These are phyloP conservation scores for Picea engelmannii DNA, from an alignment of 83 land plant genomes.

Conservation along the genomic window DNA sequence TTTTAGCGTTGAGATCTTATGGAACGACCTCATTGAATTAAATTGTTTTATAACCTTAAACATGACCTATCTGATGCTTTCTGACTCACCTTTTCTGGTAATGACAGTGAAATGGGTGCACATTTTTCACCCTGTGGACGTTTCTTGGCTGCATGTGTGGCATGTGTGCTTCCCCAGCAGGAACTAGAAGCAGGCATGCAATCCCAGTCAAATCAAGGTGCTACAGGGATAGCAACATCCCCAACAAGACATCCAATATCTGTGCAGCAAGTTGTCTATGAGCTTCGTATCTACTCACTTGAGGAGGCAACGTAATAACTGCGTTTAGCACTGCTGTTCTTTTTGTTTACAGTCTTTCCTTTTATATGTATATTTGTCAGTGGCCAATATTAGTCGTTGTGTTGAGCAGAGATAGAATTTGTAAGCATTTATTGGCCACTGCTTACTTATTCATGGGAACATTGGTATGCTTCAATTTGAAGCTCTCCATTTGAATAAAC, in stretches of 20 bases:
- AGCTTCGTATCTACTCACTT: constrained; percentile 92
- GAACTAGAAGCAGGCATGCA: constrained; percentile 68
- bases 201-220: constrained; percentile 35
- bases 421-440: too few relatives aligned
- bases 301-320: constrained; percentile 88
- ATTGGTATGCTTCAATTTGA: too few relatives aligned
- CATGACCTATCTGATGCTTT: too few relatives aligned
- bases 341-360: too few relatives aligned
- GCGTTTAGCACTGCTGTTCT: neutral
- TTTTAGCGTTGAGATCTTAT: too few relatives aligned
- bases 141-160: constrained; percentile 93
- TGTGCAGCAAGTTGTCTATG: constrained; percentile 84
- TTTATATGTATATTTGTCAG: too few relatives aligned
- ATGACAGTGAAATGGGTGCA: constrained; percentile 95
- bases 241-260: constrained; percentile 91
- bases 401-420: too few relatives aligned
- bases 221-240: constrained; percentile 57
- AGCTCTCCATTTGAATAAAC: too few relatives aligned
- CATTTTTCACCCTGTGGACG: constrained; percentile 98
- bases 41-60: too few relatives aligned
- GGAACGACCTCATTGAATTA: too few relatives aligned
- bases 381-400: too few relatives aligned
- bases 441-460: too few relatives aligned
- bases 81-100: neutral
- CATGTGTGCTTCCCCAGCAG: constrained; percentile 73